Evolutionary conservation across 2,329 filamentous ascomycete species (phyloP), one percentile per base, ranked within the genome.

Genomic region (Xylaria sp.): DNA sequence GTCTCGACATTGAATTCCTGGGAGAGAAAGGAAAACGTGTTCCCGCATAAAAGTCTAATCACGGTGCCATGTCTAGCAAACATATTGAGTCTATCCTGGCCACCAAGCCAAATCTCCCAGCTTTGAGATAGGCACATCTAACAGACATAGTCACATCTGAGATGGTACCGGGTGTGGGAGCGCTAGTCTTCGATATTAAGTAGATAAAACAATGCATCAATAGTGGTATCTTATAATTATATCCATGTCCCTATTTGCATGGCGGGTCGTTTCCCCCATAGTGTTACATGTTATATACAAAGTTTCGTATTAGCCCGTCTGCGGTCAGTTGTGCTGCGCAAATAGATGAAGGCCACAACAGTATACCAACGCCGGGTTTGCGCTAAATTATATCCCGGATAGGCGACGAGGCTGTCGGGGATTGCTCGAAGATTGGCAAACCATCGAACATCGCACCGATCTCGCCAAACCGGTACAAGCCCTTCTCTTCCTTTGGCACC

Each of bases 381-480:
- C 40, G 31, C 15, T 69, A 64, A 9, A 68, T 49, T 4, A 33
- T 68, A 59, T 65, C 61, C 11, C 8, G 44, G 23, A 38, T 43
- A 21, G 53, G 40, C 33, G 43, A 46, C 29, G 60, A 46, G 17
- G 62, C 55, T n/a, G 51, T 29, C 9, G 47, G 52, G 3, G 55
- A 4, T 31, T 63, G n/a, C 8, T 65, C 65, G 53, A 67, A 71
- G 4, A 62, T 53, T 1, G 71, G 71, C 6, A 75, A 44, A 7
- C 54, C 59, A 25, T 74, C 68, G 29, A 85, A 66, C 72, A 85
- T 79, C 0, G 77, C 75, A 0, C 82, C 81, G 15, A 83, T 72
- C 21, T 81, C 79, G 3, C 82, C 82, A 64, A 82, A 81, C 58
- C 76, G 75, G 49, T 76, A 74, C 33, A 84, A 63, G 1, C 73